A percentile compares a stretch with the other conserved stretches of the same genome.
phyloP scores from a whole-genome alignment of 1,284 basidiomycete species.

The Mycosarcoma mackinlayi region DNA sequence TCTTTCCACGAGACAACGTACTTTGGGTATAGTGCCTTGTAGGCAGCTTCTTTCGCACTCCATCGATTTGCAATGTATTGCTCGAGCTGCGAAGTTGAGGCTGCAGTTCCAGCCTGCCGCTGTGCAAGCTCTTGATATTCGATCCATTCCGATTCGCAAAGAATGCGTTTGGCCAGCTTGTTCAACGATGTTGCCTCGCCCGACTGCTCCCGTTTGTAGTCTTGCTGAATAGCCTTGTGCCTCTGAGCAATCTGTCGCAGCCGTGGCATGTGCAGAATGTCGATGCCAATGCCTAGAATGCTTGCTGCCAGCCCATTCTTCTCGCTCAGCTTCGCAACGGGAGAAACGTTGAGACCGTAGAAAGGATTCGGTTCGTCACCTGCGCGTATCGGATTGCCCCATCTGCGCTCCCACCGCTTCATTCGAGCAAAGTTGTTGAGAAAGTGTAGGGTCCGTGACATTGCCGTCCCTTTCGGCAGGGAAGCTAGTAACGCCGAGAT shows the following conservation, averaged over 20 bases:
- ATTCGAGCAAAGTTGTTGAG: slow-evolving; percentile 62
- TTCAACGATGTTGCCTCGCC: slow-evolving; percentile 9
- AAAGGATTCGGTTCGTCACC: slow-evolving; percentile 66
- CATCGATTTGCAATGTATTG: slow-evolving; percentile 47
- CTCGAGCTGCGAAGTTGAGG: slow-evolving; percentile 13
- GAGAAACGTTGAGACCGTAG: slow-evolving; percentile 51
- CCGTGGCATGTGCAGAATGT: slow-evolving; percentile 55
- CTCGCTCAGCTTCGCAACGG: slow-evolving; percentile 6
- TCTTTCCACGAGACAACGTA: slow-evolving; percentile 81
- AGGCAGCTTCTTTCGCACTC: slow-evolving; percentile 83
- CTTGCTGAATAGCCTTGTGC: background rate
- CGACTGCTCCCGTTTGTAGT: background rate
- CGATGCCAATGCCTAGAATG: slow-evolving; percentile 63
- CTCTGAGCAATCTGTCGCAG: slow-evolving; percentile 39
- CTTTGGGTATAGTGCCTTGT: slow-evolving; percentile 82
- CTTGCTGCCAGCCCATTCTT: background rate
- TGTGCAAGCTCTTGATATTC: slow-evolving; percentile 17
- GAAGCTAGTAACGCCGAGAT: slow-evolving; percentile 64
- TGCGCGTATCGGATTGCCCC: slow-evolving; percentile 66
- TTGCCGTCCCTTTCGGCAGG: slow-evolving; percentile 57
- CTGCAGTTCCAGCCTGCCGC: background rate
- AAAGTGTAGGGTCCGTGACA: slow-evolving; percentile 50
- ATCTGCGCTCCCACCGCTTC: slow-evolving; percentile 62
- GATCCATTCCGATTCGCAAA: slow-evolving; percentile 18
- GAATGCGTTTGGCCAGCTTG: slow-evolving; percentile 42